Conservation (phyloP, 805 yeast genomes). For the Pichia manshurica region DNA sequence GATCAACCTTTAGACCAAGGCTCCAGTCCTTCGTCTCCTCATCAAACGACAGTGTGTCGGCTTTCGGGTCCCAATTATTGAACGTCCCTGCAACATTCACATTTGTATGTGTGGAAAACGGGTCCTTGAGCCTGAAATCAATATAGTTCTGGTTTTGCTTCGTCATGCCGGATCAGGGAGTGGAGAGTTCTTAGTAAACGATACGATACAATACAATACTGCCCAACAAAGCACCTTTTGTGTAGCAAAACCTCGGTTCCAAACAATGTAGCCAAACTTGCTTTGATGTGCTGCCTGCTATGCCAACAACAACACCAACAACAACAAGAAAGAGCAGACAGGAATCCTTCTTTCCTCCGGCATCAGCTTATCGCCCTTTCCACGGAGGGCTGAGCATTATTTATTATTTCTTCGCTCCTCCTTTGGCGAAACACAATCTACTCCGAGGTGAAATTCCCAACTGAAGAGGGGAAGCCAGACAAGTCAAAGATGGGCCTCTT, state of each 20-base stretch:
- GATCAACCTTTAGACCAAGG: constrained; percentile 1
- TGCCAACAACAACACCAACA: not conserved
- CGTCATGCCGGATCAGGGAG: not conserved
- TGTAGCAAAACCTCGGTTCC: no score
- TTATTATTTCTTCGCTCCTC: not conserved
- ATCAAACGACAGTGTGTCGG: constrained; percentile 11
- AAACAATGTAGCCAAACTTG: no score
- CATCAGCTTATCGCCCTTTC: not conserved
- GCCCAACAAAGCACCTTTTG: no score
- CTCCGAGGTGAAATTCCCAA: no score
- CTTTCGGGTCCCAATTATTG: constrained; percentile 16
- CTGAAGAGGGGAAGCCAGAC: no score
- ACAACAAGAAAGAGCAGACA: not conserved
- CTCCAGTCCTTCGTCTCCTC: constrained; percentile 7
- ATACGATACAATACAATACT: no score
- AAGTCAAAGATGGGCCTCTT: no score
- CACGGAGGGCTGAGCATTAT: not conserved
- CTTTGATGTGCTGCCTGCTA: no score
- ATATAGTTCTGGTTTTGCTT: not conserved
- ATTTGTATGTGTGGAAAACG: not conserved
- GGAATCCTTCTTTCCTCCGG: not conserved
- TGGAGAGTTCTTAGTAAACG: no score
- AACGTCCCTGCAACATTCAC: constrained; percentile 21
- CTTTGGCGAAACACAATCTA: no score
- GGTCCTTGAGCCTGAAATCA: constrained; percentile 8